phyloP scores from a whole-genome alignment of 2,329 filamentous ascomycete species.

The Ciborinia camelliae region DNA sequence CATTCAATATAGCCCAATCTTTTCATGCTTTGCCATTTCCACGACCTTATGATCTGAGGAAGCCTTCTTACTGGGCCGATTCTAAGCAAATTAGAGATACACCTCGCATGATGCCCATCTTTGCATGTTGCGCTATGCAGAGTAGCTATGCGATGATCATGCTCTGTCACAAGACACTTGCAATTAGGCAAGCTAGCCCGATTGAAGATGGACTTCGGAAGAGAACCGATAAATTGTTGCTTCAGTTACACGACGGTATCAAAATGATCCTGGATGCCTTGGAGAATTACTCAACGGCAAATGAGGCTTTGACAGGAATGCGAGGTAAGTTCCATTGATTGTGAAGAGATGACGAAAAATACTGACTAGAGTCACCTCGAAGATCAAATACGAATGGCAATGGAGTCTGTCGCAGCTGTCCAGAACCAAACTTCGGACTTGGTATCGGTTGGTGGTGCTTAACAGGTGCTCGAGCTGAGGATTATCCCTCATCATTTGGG shows the following conservation, averaged over 20 bases:
- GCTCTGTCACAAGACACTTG: conserved; percentile 30
- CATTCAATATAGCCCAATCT: conserved; percentile 46
- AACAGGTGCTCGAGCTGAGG: background rate
- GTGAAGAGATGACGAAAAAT: background rate
- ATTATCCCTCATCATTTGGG: background rate
- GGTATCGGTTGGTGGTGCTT: background rate
- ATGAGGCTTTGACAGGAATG: conserved; percentile 33
- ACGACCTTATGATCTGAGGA: conserved; percentile 10
- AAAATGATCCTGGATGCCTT: conserved; percentile 27
- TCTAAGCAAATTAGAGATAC: background rate
- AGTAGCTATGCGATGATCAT: conserved; percentile 38
- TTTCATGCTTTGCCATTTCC: conserved; percentile 48
- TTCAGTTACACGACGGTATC: conserved; percentile 28
- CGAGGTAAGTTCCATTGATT: conserved; percentile 26
- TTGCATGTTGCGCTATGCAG: conserved; percentile 40
- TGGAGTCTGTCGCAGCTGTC: background rate
- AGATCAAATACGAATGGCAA: conserved; percentile 11
- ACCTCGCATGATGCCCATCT: conserved; percentile 37
- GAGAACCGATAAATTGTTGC: conserved; percentile 23
- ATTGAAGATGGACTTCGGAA: background rate
- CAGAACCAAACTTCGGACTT: background rate
- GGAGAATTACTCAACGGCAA: conserved; percentile 32
- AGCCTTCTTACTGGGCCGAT: background rate
- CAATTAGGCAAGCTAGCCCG: conserved; percentile 20
- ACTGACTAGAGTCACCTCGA: background rate